A percentile compares a stretch with the other conserved stretches of the same genome.
phyloP scores from a whole-genome alignment of 1,139 yeast species.

The Scheffersomyces segobiensis region DNA sequence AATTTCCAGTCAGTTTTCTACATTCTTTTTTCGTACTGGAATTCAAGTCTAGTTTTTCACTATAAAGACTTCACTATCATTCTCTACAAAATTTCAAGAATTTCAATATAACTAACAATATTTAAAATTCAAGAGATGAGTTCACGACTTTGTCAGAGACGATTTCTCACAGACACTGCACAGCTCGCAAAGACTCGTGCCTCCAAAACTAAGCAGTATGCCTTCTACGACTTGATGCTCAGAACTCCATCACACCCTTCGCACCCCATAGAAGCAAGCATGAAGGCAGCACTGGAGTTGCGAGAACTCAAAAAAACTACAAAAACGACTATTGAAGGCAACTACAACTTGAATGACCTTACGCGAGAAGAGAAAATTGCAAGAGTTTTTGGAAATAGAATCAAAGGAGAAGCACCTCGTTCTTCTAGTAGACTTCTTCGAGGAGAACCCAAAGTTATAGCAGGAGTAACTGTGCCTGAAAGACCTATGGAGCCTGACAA shows the following conservation, averaged over 20 bases:
- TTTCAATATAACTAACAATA: not conserved
- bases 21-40: not conserved
- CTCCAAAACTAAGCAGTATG: slow-evolving; percentile 18
- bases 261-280: slow-evolving; percentile 32
- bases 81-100: not conserved
- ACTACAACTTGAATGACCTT: slow-evolving; percentile 33
- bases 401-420: slow-evolving; percentile 53
- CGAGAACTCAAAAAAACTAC: slow-evolving; percentile 20
- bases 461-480: slow-evolving; percentile 76
- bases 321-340: slow-evolving; percentile 47
- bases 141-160: not conserved
- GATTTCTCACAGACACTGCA: not conserved
- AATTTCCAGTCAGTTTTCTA: not conserved
- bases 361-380: slow-evolving; percentile 52
- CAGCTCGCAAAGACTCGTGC: not conserved
- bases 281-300: slow-evolving; percentile 25
- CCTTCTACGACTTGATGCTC: slow-evolving; percentile 40
- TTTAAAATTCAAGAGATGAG: slow-evolving; percentile 1
- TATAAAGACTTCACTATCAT: not conserved
- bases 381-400: slow-evolving; percentile 57
- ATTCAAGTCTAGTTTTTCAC: not conserved
- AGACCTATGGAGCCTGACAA: slow-evolving; percentile 89
- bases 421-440: slow-evolving; percentile 51
- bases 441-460: slow-evolving; percentile 50
- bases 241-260: slow-evolving; percentile 35